Percentiles rank a stretch among this genome's conserved stretches.
Evolutionary conservation across 2,329 filamentous ascomycete genomes (phyloP).

Genomic region (Neonectria ditissima): DNA sequence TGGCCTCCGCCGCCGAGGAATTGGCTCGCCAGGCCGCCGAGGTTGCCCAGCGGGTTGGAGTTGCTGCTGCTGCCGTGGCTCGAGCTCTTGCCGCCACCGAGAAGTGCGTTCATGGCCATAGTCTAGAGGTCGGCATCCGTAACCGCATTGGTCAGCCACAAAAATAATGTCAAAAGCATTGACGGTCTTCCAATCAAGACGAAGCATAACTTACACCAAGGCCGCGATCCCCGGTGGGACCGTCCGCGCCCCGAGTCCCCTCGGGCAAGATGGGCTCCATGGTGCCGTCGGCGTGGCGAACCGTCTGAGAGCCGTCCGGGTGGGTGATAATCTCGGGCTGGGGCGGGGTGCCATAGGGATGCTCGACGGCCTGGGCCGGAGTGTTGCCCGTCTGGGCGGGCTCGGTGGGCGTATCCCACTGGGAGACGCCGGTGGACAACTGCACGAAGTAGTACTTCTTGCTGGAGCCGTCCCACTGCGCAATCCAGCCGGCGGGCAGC

Average conservation of each 20-base stretch:
- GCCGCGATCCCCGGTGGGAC: slow-evolving; percentile 69
- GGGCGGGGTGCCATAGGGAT: slow-evolving; percentile 72
- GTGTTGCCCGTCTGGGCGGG: slow-evolving; percentile 72
- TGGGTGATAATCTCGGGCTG: slow-evolving; percentile 69
- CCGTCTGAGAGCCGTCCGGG: slow-evolving; percentile 71
- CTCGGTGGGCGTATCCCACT: slow-evolving; percentile 79
- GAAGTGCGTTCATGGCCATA: slow-evolving; percentile 71
- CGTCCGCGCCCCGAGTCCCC: slow-evolving; percentile 62
- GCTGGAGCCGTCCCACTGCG: slow-evolving; percentile 74
- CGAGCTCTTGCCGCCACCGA: slow-evolving; percentile 60
- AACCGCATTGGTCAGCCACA: slow-evolving; percentile 15
- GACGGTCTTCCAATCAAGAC: slow-evolving; percentile 1
- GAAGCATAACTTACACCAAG: slow-evolving; percentile 68
- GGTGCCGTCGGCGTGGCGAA: slow-evolving; percentile 70
- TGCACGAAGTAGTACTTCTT: slow-evolving; percentile 80
- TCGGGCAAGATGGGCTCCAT: slow-evolving; percentile 70
- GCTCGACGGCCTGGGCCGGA: slow-evolving; percentile 66
- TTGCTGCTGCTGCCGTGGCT: slow-evolving; percentile 47
- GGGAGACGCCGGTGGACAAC: slow-evolving; percentile 76
- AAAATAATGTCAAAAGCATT: not conserved
- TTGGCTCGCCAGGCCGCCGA: slow-evolving; percentile 61
- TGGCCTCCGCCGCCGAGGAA: slow-evolving; percentile 51
- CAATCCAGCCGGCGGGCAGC: slow-evolving; percentile 75
- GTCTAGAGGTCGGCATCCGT: slow-evolving; percentile 53
- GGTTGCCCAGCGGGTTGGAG: slow-evolving; percentile 51